phyloP scores from a whole-genome alignment of 441 rosid species.

The Macaranga tanarius region DNA sequence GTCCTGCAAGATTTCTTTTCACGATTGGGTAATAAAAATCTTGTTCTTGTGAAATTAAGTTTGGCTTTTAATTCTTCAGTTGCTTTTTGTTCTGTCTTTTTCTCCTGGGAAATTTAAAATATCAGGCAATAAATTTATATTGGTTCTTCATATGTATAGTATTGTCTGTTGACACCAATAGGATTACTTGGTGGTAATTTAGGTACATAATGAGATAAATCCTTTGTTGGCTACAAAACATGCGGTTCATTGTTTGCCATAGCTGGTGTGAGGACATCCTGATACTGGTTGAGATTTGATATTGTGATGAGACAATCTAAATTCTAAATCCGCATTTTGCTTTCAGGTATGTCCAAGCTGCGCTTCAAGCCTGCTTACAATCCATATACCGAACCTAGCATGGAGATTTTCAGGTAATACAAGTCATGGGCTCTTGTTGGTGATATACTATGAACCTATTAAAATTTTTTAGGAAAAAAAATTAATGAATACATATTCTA shows the following conservation, averaged over 20 bases:
- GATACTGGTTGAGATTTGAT: slow-evolving; percentile 7
- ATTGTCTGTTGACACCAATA: not conserved
- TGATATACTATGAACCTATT: not conserved
- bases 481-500: slow-evolving; percentile 7
- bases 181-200: not conserved
- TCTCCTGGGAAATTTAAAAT: not conserved
- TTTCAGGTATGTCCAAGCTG: slow-evolving; percentile 80
- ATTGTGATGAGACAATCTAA: not conserved
- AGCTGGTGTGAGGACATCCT: not conserved
- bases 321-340: slow-evolving; percentile 1
- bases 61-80: not conserved
- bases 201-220: not conserved
- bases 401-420: slow-evolving; percentile 88
- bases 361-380: slow-evolving; percentile 95
- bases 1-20: slow-evolving; percentile 82
- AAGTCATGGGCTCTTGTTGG: not conserved
- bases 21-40: slow-evolving; percentile 56
- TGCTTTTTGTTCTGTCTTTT: not conserved
- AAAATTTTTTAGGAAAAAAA: not conserved
- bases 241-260: not conserved
- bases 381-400: slow-evolving; percentile 96
- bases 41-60: not conserved
- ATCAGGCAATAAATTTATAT: not conserved
- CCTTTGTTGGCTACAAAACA: not conserved
- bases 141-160: not conserved